Evolutionary conservation across 176 grass and related monocot genomes (phyloP), one percentile per base, ranked within the genome.

Genomic region (Olyra latifolia): DNA sequence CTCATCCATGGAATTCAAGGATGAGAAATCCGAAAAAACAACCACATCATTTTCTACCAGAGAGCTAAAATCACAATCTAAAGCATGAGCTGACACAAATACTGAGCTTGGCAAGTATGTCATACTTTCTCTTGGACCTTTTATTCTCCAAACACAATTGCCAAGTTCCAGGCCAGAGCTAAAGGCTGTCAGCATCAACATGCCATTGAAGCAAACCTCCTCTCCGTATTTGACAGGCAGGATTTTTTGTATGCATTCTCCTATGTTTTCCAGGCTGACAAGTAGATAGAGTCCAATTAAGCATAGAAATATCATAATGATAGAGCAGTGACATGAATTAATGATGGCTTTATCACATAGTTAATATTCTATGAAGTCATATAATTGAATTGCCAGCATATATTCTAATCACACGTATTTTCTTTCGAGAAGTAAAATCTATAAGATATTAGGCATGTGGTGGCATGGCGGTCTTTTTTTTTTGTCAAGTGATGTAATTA

Each of bases 111-210:
- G 83, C 81, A 98, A 69, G 77, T 91, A 94, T 49, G 81, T 57
- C 77, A 93, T 62, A 73, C 80, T 89, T 85, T 80, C 82, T 79
- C 87, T 92, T 66, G 86, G 90, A 79, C 86, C 81, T 81, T 88
- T 83, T 85, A 98, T 89, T 49, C 70, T 75, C 95, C 95, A 98
- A 63, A 85, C 84, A 83, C 90, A 98, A 65, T 87, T 94, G 57
- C 95, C 95, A 78, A 98, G 91, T 76, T 98, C 95, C 71, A 94
- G 83, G 23, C 95, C 95, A 65, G 95, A 98, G 80, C 95, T 98
- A 74, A 78, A 90, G 60, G 92, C 88, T 80, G 91, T 98, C 80
- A 98, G 76, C 45, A 91, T 70, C 65, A 95, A 77, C 15, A 88
- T 83, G 69, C 90, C 95, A 94, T 98, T 98, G 61, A 94, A 95